Base-by-base conservation (phyloP, 768 basidiomycete species). In the Russula virescens region DNA sequence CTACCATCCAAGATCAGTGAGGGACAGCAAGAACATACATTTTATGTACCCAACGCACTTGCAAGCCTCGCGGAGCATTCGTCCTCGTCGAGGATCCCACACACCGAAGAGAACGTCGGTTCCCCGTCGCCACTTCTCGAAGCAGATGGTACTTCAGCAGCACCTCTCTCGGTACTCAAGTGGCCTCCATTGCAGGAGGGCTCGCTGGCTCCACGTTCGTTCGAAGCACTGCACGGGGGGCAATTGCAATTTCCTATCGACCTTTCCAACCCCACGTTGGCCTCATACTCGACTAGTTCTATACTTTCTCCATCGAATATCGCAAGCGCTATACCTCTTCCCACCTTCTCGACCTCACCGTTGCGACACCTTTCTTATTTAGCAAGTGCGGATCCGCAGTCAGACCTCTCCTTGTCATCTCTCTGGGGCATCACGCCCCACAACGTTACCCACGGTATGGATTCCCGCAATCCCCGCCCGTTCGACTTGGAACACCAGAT, bases 331-430 rank as follows among this genome's bases (percentile, higher is more conserved):
- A 46, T 18, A 35, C 50, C 54, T 46, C 16, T 54, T 28, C 28
- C 59, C 21, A 26, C 59, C 1, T 55, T 53, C 34, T 18, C 19
- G 43, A 47, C 34, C 21, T 23, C 54, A 7, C 31, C 50, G 6
- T 49, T 46, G 4, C 23, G 40, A 28, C n/a, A n/a, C n/a, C 34
- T 61, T 11, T 55, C 52, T 14, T 49, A 61, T 38, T 49, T 61
- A 18, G 21, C 60, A 16, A 31, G 50, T 9, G 46, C n/a, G 13
- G 54, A 50, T 28, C 19, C 34, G 10, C 53, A 47, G 6, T 46
- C 35, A 34, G 45, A 18, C 16, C 25, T 18, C 21, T 26, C 45
- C 6, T 55, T 61, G 13, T 38, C 46, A 6, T 31, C 49, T 11
- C 23, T 55, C n/a, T 61, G 40, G 14, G 54, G 55, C 34, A 42